phyloP scores from a whole-genome alignment of 805 yeast species.

The Ogataea methanolica region DNA sequence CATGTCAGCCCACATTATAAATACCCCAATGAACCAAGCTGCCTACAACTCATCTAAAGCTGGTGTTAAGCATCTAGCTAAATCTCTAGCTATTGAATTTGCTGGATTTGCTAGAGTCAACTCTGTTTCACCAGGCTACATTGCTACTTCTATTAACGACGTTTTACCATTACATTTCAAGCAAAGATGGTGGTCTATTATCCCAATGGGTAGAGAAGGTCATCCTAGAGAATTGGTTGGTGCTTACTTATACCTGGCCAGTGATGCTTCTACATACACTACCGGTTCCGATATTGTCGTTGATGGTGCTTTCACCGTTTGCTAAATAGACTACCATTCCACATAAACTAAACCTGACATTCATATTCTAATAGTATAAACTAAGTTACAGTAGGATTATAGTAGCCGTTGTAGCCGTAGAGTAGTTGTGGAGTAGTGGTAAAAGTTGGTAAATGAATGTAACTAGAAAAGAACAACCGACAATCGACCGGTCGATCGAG shows the following conservation, averaged over 20 bases:
- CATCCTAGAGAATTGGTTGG: conserved; percentile 45
- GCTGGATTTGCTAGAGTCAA: conserved; percentile 48
- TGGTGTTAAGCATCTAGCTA: conserved; percentile 43
- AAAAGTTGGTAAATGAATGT: too few relatives aligned
- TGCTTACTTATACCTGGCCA: conserved; percentile 48
- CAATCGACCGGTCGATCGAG: too few relatives aligned
- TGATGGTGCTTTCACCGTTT: conserved; percentile 46
- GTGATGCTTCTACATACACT: conserved; percentile 47
- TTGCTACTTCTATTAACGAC: conserved; percentile 38
- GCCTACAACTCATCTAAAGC: conserved; percentile 48
- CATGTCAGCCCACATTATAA: conserved; percentile 52
- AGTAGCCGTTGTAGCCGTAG: too few relatives aligned
- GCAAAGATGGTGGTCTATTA: conserved; percentile 28
- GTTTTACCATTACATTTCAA: conserved; percentile 20
- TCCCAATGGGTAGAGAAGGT: conserved; percentile 46
- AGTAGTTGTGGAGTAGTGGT: too few relatives aligned
- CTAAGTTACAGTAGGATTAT: too few relatives aligned
- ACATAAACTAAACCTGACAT: too few relatives aligned
- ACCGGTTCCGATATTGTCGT: conserved; percentile 46
- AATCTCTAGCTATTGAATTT: conserved; percentile 45
- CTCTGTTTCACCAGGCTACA: conserved; percentile 49
- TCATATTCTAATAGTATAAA: too few relatives aligned
- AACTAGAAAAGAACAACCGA: too few relatives aligned
- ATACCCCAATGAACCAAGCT: conserved; percentile 48
- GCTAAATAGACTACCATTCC: conserved; percentile 12